Evolutionary conservation across 2,329 filamentous ascomycete genomes (phyloP).

Genomic region (Tolypocladium tundrense): DNA sequence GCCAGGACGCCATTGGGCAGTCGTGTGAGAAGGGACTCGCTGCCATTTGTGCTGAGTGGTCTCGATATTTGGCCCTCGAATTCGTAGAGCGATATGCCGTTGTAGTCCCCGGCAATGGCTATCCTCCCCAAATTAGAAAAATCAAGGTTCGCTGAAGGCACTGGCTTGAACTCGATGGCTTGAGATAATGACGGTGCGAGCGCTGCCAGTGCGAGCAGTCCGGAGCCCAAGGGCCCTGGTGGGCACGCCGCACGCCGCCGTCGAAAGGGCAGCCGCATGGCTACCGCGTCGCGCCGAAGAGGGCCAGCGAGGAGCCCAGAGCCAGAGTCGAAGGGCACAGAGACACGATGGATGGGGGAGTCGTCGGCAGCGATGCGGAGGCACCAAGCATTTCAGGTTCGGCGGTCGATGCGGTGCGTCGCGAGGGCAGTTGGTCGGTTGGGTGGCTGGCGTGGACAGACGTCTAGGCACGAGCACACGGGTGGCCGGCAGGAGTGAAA

Average conservation of each 20-base stretch:
- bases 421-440: background rate
- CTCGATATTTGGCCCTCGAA: slow-evolving; percentile 70
- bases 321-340: background rate
- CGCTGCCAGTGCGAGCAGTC: slow-evolving; percentile 29
- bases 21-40: slow-evolving; percentile 67
- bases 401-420: background rate
- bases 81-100: slow-evolving; percentile 81
- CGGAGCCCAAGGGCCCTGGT: slow-evolving; percentile 14
- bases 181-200: slow-evolving; percentile 30
- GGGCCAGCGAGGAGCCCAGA: background rate
- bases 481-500: background rate
- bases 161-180: slow-evolving; percentile 49
- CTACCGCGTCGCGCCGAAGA: slow-evolving; percentile 12
- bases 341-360: background rate
- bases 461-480: background rate
- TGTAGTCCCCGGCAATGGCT: slow-evolving; percentile 80
- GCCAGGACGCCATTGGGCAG: slow-evolving; percentile 80
- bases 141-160: slow-evolving; percentile 65
- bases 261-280: slow-evolving; percentile 38
- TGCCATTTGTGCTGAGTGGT: slow-evolving; percentile 61
- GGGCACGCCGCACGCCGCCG: slow-evolving; percentile 31
- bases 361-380: background rate
- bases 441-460: background rate
- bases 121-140: slow-evolving; percentile 70
- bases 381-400: slow-evolving; percentile 1